These are phyloP conservation scores for Prunus fruticosa DNA, from an alignment of 306 rosid species.

Conservation along the genomic window DNA sequence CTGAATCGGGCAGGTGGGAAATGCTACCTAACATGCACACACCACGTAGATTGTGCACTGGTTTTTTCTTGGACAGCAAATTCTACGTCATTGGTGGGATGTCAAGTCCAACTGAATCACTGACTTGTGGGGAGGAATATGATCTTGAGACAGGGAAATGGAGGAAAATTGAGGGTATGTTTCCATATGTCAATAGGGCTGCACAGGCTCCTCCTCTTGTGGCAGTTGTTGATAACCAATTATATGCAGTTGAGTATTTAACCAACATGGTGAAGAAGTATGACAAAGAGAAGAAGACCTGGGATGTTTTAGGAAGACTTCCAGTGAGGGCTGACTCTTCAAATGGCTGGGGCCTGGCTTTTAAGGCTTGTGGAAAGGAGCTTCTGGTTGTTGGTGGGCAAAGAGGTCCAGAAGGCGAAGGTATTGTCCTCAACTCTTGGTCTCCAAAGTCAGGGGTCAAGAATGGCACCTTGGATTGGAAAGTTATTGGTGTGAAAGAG, in stretches of 20 bases:
- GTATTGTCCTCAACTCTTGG: slow-evolving; percentile 75
- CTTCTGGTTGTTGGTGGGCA: slow-evolving; percentile 94
- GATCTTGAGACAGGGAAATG: slow-evolving; percentile 65
- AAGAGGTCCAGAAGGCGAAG: slow-evolving; percentile 88
- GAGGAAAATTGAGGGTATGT: slow-evolving; percentile 83
- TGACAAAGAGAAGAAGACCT: slow-evolving; percentile 63
- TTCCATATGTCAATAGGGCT: slow-evolving; percentile 68
- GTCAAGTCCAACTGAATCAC: slow-evolving; percentile 66
- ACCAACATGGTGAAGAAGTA: slow-evolving; percentile 92
- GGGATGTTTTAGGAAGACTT: slow-evolving; percentile 87
- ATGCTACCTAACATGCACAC: slow-evolving; percentile 71
- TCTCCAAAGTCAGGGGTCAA: slow-evolving; percentile 63
- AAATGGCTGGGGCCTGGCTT: slow-evolving; percentile 95
- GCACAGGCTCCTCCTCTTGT: slow-evolving; percentile 97
- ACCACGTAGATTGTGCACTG: slow-evolving; percentile 86
- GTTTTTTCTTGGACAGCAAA: slow-evolving; percentile 82
- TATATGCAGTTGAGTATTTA: slow-evolving; percentile 72
- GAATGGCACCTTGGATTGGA: slow-evolving; percentile 78
- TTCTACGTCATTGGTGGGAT: slow-evolving; percentile 95
- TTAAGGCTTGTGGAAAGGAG: slow-evolving; percentile 89
- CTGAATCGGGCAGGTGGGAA: slow-evolving; percentile 66
- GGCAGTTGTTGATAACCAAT: slow-evolving; percentile 84
- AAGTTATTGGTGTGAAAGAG: slow-evolving; percentile 77
- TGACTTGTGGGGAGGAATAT: slow-evolving; percentile 91
- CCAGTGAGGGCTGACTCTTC: slow-evolving; percentile 84